Evolutionary conservation across 352 stramenopile genomes (phyloP).

Genomic region (Globisporangium carolinianum): DNA sequence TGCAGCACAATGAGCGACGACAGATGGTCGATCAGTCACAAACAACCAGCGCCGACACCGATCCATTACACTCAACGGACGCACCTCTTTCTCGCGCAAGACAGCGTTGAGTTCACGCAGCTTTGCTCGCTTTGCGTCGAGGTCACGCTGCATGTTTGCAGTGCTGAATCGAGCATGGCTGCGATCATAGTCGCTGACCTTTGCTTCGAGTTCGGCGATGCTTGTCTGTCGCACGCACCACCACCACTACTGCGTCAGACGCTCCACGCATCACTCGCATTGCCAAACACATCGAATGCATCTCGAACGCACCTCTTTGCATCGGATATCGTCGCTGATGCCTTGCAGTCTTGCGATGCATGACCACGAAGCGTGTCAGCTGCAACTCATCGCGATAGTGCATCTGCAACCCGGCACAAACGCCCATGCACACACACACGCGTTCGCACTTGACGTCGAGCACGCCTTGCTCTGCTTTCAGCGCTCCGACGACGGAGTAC

Average conservation of each 20-base stretch:
- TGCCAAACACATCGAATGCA: neutral
- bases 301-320: constrained; percentile 16
- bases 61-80: neutral
- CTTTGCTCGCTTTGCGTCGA: constrained; percentile 5
- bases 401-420: neutral
- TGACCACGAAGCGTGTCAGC: neutral
- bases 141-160: constrained; percentile 7
- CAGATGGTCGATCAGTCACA: neutral
- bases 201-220: constrained; percentile 24
- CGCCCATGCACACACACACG: neutral
- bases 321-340: constrained; percentile 22
- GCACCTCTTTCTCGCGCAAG: constrained; percentile 13
- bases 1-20: neutral
- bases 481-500: constrained; percentile 22
- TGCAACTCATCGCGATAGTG: neutral
- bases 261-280: neutral
- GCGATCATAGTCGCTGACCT: constrained; percentile 12
- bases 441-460: constrained; percentile 23
- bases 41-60: neutral
- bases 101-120: neutral
- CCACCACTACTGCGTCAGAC: constrained; percentile 9
- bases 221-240: constrained; percentile 11
- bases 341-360: constrained; percentile 13
- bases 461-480: constrained; percentile 19
- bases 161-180: constrained; percentile 3